A percentile compares a stretch with the other conserved stretches of the same genome.
Conservation (phyloP, 2,329 filamentous ascomycete genomes). For the Neonectria coccinea region DNA sequence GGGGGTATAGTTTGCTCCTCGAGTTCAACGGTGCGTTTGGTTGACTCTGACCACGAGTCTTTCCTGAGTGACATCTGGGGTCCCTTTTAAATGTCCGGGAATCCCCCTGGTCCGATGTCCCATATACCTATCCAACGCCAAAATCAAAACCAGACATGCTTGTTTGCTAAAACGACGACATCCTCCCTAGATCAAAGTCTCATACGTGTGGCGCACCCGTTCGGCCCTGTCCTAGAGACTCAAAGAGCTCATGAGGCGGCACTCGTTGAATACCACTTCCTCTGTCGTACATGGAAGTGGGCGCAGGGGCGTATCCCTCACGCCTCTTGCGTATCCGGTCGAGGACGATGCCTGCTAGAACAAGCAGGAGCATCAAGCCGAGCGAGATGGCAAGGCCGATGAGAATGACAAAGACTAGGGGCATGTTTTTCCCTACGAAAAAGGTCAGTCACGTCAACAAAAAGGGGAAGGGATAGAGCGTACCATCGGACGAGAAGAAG, state of each 20-base stretch:
- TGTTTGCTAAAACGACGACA: conserved; percentile 46
- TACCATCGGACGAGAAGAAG: conserved; percentile 76
- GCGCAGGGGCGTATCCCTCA: conserved; percentile 84
- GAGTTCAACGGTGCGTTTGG: conserved; percentile 25
- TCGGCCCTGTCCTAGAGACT: conserved; percentile 62
- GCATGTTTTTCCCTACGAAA: conserved; percentile 64
- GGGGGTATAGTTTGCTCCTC: conserved; percentile 34
- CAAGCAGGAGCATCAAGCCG: conserved; percentile 80
- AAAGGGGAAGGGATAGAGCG: conserved; percentile 48
- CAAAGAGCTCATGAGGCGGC: conserved; percentile 70
- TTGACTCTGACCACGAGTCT: conserved; percentile 22
- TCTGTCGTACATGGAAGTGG: conserved; percentile 72
- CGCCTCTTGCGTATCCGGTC: conserved; percentile 81
- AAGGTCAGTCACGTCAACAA: conserved; percentile 29
- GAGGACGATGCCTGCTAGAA: conserved; percentile 78
- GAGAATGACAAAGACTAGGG: conserved; percentile 81
- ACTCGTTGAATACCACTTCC: conserved; percentile 69
- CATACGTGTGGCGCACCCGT: conserved; percentile 65
- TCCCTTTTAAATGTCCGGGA: conserved; percentile 31
- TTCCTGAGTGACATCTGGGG: conserved; percentile 30
- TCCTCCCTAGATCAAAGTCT: conserved; percentile 39
- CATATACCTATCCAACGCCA: conserved; percentile 53
- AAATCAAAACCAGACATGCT: conserved; percentile 45
- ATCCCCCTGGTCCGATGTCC: conserved; percentile 36
- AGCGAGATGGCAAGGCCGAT: conserved; percentile 85